Evolutionary conservation across 495 filamentous ascomycete genomes (phyloP), one percentile per base, ranked within the genome.

Genomic region (Xylaria scruposa): DNA sequence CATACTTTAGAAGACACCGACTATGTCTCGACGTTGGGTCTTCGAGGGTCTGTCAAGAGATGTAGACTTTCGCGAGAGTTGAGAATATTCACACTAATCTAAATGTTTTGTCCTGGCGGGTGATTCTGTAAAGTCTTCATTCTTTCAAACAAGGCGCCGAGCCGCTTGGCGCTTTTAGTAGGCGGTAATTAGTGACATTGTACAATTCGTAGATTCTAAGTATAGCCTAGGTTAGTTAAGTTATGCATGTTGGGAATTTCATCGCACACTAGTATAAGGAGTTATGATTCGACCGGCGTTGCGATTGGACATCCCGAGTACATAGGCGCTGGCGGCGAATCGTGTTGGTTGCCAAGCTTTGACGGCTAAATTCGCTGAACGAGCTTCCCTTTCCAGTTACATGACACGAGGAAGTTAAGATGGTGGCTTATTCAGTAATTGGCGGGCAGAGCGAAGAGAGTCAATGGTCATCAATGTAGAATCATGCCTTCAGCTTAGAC

Each of bases 281-380:
- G 9, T 42, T 42, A 13, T 42, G n/a, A 46, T 44, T 46, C 5
- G 29, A 8, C 8, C 36, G 24, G 12, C 29, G 19, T 12, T 24
- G 19, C 17, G 64, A 67, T 67, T 67, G 64, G 64, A 54, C 4
- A 7, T 31, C 10, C 46, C 40, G 40, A 60, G 15, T 17, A 12
- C 1, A 15, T 56, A 56, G 53, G 53, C 53, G 21, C 53, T 56
- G 54, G 54, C 19, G 31, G 15, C 59, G 26, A n/a, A 62, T 42
- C 58, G n/a, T 36, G 58, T n/a, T 60, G 58, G 17, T n/a, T 67
- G 46, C 31, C 46, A 67, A 53, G 64, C 21, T 63, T 15, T 24
- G 29, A 36, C 44, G 38, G 60, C 60, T 29, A 63, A 63, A 63
- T 63, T 63, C 60, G 8, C 12, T 26, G 60, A 40, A 44, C 21